Percentiles rank a stretch among this genome's conserved stretches.
These are phyloP conservation scores for Stropharia rugosoannulata DNA, from an alignment of 768 basidiomycete species.

Conservation along the genomic window DNA sequence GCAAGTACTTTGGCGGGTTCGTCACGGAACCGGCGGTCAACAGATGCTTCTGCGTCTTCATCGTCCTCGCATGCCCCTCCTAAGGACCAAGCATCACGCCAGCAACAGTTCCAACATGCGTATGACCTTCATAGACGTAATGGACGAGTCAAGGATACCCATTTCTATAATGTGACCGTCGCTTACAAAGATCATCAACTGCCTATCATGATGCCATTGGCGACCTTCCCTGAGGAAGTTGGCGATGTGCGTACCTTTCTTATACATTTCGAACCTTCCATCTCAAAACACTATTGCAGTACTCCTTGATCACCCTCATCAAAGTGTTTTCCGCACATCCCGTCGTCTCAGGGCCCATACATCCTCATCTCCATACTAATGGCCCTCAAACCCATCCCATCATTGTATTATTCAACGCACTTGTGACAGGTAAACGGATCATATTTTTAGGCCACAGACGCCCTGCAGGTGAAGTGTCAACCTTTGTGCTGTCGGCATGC, in stretches of 20 bases:
- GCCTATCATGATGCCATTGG: slow-evolving; percentile 89
- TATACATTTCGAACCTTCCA: neutral
- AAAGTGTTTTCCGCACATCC: slow-evolving; percentile 71
- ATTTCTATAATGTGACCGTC: slow-evolving; percentile 87
- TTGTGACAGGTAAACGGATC: slow-evolving; percentile 94
- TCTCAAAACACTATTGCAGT: slow-evolving; percentile 48
- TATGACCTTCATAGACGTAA: slow-evolving; percentile 48
- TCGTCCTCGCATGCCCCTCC: slow-evolving; percentile 56
- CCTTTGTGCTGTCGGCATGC: slow-evolving; percentile 91
- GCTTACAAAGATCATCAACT: slow-evolving; percentile 80
- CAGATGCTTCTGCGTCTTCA: slow-evolving; percentile 76
- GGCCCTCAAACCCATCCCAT: slow-evolving; percentile 91
- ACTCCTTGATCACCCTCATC: slow-evolving; percentile 88
- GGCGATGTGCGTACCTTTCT: slow-evolving; percentile 70
- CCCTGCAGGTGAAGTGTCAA: slow-evolving; percentile 88
- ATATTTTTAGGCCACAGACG: slow-evolving; percentile 91
- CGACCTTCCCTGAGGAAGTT: slow-evolving; percentile 91
- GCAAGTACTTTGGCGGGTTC: slow-evolving; percentile 39
- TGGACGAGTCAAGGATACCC: slow-evolving; percentile 79
- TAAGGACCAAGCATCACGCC: slow-evolving; percentile 39
- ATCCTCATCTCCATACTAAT: slow-evolving; percentile 92
- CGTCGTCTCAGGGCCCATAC: slow-evolving; percentile 67
- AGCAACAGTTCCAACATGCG: slow-evolving; percentile 36
- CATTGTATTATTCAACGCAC: slow-evolving; percentile 93
- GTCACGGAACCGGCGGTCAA: slow-evolving; percentile 58